These are phyloP conservation scores for Taxillus chinensis DNA, from an alignment of 164 flowering plant species.

Conservation along the genomic window DNA sequence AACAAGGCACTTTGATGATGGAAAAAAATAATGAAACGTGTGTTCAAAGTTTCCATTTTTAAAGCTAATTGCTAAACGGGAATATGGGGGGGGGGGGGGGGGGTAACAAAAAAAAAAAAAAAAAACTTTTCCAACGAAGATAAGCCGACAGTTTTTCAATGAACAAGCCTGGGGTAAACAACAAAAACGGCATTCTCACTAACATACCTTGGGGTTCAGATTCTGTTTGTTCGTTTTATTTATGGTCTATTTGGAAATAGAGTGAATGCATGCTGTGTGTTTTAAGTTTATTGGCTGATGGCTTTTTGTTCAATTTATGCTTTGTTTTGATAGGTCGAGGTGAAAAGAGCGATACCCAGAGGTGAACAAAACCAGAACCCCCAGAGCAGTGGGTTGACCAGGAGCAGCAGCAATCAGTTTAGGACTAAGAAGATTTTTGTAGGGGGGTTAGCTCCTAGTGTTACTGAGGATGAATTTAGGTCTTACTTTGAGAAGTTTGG, in stretches of 20 bases:
- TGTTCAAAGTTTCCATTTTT: too few relatives aligned
- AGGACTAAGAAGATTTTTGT: slow-evolving; percentile 72
- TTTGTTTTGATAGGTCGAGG: slow-evolving; percentile 48
- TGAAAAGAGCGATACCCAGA: slow-evolving; percentile 60
- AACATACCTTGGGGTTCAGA: too few relatives aligned
- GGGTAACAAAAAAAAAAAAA: too few relatives aligned
- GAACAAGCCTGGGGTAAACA: too few relatives aligned
- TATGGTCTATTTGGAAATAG: neutral
- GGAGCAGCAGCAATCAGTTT: slow-evolving; percentile 14
- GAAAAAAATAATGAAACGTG: too few relatives aligned
- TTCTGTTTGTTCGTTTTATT: too few relatives aligned
- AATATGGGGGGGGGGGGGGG: too few relatives aligned
- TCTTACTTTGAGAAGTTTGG: slow-evolving; percentile 60
- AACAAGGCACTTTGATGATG: too few relatives aligned
- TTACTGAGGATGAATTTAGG: slow-evolving; percentile 54
- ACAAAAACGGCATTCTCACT: too few relatives aligned
- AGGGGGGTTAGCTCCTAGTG: slow-evolving; percentile 58
- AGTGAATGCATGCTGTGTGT: neutral
- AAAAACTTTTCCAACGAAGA: too few relatives aligned
- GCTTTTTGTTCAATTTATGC: neutral
- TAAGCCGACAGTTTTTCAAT: too few relatives aligned
- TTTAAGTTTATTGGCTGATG: neutral
- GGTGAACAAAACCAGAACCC: slow-evolving; percentile 36
- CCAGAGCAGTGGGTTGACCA: neutral
- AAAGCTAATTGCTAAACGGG: too few relatives aligned